Conservation (phyloP, 768 basidiomycete species). For the Lepiota brunneoincarnata region DNA sequence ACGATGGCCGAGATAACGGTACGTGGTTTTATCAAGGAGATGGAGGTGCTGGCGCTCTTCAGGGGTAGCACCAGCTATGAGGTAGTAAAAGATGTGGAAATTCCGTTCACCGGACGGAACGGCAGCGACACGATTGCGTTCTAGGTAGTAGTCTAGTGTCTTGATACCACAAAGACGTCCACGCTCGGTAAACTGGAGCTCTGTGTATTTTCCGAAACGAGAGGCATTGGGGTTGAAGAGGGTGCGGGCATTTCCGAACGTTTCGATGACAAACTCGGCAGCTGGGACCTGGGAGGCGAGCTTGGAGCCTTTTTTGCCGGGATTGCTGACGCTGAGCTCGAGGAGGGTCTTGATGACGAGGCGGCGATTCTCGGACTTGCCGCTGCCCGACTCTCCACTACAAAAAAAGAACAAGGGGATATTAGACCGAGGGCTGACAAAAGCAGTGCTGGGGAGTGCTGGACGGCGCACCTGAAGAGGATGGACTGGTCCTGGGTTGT, state of each 20-base stretch:
- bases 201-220: slow-evolving; percentile 96
- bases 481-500: slow-evolving; percentile 93
- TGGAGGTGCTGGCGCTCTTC: slow-evolving; percentile 91
- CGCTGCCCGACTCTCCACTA: slow-evolving; percentile 90
- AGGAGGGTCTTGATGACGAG: slow-evolving; percentile 90
- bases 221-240: slow-evolving; percentile 94
- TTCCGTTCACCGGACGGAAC: slow-evolving; percentile 92
- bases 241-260: slow-evolving; percentile 91
- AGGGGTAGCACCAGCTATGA: slow-evolving; percentile 83
- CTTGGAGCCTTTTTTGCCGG: slow-evolving; percentile 93
- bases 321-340: slow-evolving; percentile 84
- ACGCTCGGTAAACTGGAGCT: slow-evolving; percentile 93
- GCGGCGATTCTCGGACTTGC: slow-evolving; percentile 89
- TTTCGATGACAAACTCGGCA: slow-evolving; percentile 92
- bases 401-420: slow-evolving; percentile 6
- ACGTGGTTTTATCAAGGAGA: slow-evolving; percentile 75
- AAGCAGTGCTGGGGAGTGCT: not conserved
- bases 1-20: slow-evolving; percentile 83
- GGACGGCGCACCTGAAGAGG: slow-evolving; percentile 65
- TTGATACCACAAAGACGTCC: slow-evolving; percentile 89
- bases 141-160: slow-evolving; percentile 95
- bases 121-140: slow-evolving; percentile 84
- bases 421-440: slow-evolving; percentile 8
- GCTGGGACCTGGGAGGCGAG: slow-evolving; percentile 84
- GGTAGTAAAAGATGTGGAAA: slow-evolving; percentile 97